phyloP scores from a whole-genome alignment of 805 yeast genomes.

The Helenozyma baotianmanensis region DNA sequence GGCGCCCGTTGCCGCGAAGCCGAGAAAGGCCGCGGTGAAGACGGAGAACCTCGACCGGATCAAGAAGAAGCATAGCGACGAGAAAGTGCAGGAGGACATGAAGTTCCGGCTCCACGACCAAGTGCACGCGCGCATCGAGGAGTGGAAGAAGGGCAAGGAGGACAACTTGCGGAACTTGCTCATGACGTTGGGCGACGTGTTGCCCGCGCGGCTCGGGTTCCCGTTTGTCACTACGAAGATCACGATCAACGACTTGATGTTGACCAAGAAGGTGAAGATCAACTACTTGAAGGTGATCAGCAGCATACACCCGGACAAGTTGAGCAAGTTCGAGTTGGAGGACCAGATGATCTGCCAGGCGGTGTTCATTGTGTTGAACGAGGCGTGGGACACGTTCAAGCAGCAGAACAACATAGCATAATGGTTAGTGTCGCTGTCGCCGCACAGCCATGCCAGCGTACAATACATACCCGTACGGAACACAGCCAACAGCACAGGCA shows the following conservation, averaged over 20 bases:
- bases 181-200: slow-evolving; percentile 58
- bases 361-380: slow-evolving; percentile 76
- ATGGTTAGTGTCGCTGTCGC: too few relatives aligned
- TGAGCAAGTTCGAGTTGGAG: slow-evolving; percentile 58
- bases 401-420: slow-evolving; percentile 16
- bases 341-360: slow-evolving; percentile 80
- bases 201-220: slow-evolving; percentile 40
- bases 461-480: too few relatives aligned
- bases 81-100: slow-evolving; percentile 10
- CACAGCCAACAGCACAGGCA: background rate
- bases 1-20: slow-evolving; percentile 9
- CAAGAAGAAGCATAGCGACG: slow-evolving; percentile 29
- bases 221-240: slow-evolving; percentile 36
- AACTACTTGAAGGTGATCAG: slow-evolving; percentile 78
- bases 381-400: slow-evolving; percentile 68
- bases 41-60: slow-evolving; percentile 23
- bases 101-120: slow-evolving; percentile 59
- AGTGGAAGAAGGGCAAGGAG: slow-evolving; percentile 74
- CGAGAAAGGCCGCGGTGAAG: slow-evolving; percentile 1
- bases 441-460: too few relatives aligned
- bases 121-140: slow-evolving; percentile 48
- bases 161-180: slow-evolving; percentile 76
- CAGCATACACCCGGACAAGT: slow-evolving; percentile 80
- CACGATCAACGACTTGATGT: slow-evolving; percentile 67
- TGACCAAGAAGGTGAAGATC: slow-evolving; percentile 86